Conservation (phyloP, 2,329 filamentous ascomycete species). For the Colletotrichum sp. region DNA sequence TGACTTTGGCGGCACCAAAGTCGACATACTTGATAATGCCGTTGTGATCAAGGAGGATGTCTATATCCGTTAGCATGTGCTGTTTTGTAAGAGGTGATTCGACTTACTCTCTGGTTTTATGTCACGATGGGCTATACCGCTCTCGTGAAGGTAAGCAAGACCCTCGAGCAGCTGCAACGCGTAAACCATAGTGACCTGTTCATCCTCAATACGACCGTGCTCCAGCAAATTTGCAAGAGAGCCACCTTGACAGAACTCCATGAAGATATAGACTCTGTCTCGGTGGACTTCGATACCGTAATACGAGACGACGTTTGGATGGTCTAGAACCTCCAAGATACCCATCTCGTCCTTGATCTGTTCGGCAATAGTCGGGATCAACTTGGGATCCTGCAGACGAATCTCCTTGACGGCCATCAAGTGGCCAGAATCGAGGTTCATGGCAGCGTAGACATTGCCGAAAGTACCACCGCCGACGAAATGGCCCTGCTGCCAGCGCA, state of each 20-base stretch:
- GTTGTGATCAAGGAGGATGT: constrained; percentile 95
- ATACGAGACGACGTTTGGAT: constrained; percentile 97
- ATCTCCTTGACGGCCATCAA: constrained; percentile 99
- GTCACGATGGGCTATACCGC: constrained; percentile 91
- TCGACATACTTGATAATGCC: constrained; percentile 99
- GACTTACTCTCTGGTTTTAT: constrained; percentile 94
- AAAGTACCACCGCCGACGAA: constrained; percentile 97
- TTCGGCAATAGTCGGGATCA: constrained; percentile 90
- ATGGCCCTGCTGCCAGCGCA: constrained; percentile 98
- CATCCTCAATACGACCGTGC: constrained; percentile 96
- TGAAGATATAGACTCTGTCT: constrained; percentile 99
- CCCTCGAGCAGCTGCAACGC: constrained; percentile 93
- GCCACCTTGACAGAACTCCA: constrained; percentile 98
- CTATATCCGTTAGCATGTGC: constrained; percentile 44
- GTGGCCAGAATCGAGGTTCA: constrained; percentile 95
- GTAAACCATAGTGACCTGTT: constrained; percentile 97
- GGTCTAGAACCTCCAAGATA: constrained; percentile 91
- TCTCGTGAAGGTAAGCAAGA: constrained; percentile 89
- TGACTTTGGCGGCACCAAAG: constrained; percentile 96
- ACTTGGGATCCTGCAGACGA: constrained; percentile 91
- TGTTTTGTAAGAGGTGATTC: background rate
- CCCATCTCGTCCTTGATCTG: constrained; percentile 98
- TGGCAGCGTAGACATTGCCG: constrained; percentile 94
- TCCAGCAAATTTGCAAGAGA: constrained; percentile 89
- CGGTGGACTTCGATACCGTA: constrained; percentile 97